phyloP scores from a whole-genome alignment of 768 basidiomycete genomes.

The Rubroboletus pulcherrimus region DNA sequence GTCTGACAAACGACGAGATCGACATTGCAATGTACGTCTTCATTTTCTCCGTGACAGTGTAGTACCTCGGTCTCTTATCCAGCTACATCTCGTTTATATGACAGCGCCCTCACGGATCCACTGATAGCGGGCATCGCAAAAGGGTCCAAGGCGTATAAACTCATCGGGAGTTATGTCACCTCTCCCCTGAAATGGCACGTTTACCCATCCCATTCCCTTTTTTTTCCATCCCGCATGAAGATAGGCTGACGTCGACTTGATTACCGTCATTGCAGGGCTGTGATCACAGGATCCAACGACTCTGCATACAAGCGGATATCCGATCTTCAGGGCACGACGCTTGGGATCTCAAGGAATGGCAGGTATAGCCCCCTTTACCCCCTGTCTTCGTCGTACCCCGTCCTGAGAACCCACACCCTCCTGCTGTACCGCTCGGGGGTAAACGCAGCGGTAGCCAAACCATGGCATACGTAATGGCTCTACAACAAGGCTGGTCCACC shows the following conservation, averaged over 20 bases:
- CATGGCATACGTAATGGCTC: conserved; percentile 94
- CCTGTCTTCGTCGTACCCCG: background rate
- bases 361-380: conserved; percentile 43
- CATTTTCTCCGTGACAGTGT: background rate
- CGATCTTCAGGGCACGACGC: conserved; percentile 74
- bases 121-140: conserved; percentile 92
- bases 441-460: conserved; percentile 74
- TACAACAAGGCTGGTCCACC: conserved; percentile 79
- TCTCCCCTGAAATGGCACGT: conserved; percentile 83
- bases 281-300: conserved; percentile 74
- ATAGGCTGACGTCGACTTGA: background rate
- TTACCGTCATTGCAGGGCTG: conserved; percentile 56
- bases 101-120: conserved; percentile 84
- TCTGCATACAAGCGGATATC: conserved; percentile 65
- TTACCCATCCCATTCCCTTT: background rate
- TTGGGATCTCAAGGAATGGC: conserved; percentile 87
- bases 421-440: background rate
- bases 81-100: background rate
- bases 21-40: conserved; percentile 72
- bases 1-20: conserved; percentile 71
- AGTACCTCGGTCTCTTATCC: background rate
- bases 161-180: conserved; percentile 88
- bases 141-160: conserved; percentile 81
- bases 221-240: background rate
- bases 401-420: background rate